These are phyloP conservation scores for Sophora flavescens DNA, from an alignment of 306 rosid species.

Conservation along the genomic window DNA sequence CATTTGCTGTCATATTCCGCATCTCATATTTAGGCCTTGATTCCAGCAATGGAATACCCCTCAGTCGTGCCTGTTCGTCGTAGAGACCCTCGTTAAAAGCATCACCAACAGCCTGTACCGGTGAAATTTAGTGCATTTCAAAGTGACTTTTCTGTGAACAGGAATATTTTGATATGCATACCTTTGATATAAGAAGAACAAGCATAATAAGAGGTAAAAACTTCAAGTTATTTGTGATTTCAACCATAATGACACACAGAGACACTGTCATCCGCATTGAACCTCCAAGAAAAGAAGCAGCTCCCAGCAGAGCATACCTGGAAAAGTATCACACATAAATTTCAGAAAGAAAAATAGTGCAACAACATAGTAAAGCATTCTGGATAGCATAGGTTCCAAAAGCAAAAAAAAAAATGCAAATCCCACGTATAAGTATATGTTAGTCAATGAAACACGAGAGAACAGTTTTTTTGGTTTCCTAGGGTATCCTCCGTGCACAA, in stretches of 20 bases:
- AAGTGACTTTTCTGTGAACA: constrained; percentile 13
- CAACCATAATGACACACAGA: constrained; percentile 97
- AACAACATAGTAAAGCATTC: constrained; percentile 32
- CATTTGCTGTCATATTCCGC: constrained; percentile 93
- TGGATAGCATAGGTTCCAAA: constrained; percentile 12
- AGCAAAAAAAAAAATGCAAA: not conserved
- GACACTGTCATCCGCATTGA: constrained; percentile 99
- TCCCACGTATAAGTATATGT: not conserved
- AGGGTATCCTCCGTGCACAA: too few relatives aligned
- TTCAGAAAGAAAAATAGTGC: constrained; percentile 39
- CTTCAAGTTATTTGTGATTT: constrained; percentile 89
- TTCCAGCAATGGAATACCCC: constrained; percentile 87
- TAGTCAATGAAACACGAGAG: not conserved
- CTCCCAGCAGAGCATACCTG: constrained; percentile 97
- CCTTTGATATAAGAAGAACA: constrained; percentile 98
- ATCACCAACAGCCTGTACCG: constrained; percentile 84
- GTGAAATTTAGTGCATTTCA: constrained; percentile 39
- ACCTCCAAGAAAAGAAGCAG: constrained; percentile 98
- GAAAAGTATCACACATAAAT: constrained; percentile 47
- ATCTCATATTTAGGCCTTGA: constrained; percentile 94
- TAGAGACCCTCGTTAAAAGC: constrained; percentile 81
- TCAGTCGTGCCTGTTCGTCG: constrained; percentile 87
- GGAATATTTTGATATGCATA: constrained; percentile 45
- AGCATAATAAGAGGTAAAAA: constrained; percentile 93
- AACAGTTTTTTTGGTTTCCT: too few relatives aligned